Evolutionary conservation across 192 early-diverging fungal species (phyloP).

Genomic region (Glomus cerebriforme): DNA sequence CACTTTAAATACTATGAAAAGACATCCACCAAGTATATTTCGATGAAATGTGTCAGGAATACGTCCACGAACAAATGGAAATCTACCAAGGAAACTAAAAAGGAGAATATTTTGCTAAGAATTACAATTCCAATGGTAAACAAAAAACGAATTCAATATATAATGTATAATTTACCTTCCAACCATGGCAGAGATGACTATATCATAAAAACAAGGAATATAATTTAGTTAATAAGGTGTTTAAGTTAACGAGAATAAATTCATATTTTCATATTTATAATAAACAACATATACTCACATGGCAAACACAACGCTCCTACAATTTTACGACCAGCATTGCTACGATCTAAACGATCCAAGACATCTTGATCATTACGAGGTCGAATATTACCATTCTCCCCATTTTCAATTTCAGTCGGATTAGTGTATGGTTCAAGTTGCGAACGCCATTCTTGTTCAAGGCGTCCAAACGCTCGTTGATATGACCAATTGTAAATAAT

Average conservation of each 20-base stretch:
- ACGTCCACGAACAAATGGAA: slow-evolving; percentile 50
- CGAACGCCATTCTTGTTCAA: slow-evolving; percentile 61
- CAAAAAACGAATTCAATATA: slow-evolving; percentile 12
- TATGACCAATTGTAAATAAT: slow-evolving; percentile 58
- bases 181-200: slow-evolving; percentile 60
- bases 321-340: slow-evolving; percentile 58
- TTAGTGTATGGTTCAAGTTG: slow-evolving; percentile 39
- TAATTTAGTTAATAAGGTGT: not conserved
- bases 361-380: slow-evolving; percentile 45
- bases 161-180: slow-evolving; percentile 46
- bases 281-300: slow-evolving; percentile 12
- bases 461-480: slow-evolving; percentile 52
- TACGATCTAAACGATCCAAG: slow-evolving; percentile 56
- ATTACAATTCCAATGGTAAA: not conserved
- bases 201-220: not conserved
- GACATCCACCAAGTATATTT: slow-evolving; percentile 55
- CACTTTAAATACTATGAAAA: slow-evolving; percentile 60
- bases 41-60: slow-evolving; percentile 56
- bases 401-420: slow-evolving; percentile 10
- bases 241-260: not conserved
- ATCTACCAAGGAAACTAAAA: slow-evolving; percentile 44
- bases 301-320: slow-evolving; percentile 68
- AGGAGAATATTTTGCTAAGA: not conserved
- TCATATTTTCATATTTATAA: not conserved
- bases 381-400: slow-evolving; percentile 29